phyloP scores from a whole-genome alignment of 1,284 basidiomycete genomes.

The Puccinia novopanici region DNA sequence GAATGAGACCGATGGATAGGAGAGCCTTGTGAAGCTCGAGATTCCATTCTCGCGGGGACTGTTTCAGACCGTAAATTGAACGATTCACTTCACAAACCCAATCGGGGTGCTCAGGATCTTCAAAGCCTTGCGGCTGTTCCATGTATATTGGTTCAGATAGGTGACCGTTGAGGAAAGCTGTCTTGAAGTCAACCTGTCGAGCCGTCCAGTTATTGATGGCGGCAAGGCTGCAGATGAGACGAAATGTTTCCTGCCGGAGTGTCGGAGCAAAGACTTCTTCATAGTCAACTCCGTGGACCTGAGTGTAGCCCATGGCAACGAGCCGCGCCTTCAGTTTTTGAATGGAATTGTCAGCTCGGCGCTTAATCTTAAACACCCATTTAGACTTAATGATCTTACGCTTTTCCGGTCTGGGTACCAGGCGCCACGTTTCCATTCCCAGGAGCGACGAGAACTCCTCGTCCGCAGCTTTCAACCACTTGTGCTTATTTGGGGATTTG shows the following conservation, averaged over 20 bases:
- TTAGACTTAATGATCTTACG: too few relatives aligned
- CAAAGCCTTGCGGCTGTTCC: not conserved
- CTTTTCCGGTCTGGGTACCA: too few relatives aligned
- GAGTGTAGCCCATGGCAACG: too few relatives aligned
- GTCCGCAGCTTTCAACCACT: too few relatives aligned
- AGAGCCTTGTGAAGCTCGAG: not conserved
- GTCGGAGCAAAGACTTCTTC: not conserved
- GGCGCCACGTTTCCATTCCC: too few relatives aligned
- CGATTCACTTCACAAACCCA: not conserved
- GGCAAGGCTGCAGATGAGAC: not conserved
- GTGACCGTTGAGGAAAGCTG: too few relatives aligned
- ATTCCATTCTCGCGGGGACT: conserved; percentile 6
- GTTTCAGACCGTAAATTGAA: conserved; percentile 15
- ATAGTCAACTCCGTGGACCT: conserved; percentile 5
- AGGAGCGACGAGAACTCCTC: too few relatives aligned
- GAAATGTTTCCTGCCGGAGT: not conserved
- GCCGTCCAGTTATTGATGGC: not conserved
- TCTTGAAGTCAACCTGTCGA: too few relatives aligned
- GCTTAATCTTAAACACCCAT: not conserved
- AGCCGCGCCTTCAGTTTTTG: too few relatives aligned
- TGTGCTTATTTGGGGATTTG: not conserved
- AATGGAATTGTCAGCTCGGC: not conserved
- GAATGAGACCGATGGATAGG: not conserved
- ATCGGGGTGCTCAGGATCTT: not conserved
- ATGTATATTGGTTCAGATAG: too few relatives aligned